Conservation (phyloP, 352 stramenopile species). For the Blastocystis sp. region DNA sequence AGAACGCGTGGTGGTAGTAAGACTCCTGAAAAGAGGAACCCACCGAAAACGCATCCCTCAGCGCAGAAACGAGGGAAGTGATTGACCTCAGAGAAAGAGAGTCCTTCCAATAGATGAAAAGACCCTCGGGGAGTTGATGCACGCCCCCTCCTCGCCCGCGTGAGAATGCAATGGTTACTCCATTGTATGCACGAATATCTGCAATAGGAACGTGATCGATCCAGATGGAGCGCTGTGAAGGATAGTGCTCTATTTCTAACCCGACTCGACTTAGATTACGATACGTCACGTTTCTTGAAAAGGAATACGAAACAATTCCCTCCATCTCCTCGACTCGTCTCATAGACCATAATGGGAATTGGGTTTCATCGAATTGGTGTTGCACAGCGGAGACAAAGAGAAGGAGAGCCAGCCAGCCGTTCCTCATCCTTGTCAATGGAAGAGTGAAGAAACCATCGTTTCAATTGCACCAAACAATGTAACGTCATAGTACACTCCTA, state of each 20-base stretch:
- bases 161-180: not conserved
- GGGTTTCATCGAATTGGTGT: not conserved
- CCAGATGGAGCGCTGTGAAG: not conserved
- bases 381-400: not conserved
- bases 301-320: too few relatives aligned
- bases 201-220: not conserved
- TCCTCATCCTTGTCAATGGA: not conserved
- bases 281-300: too few relatives aligned
- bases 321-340: not conserved
- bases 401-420: not conserved
- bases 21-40: not conserved
- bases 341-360: not conserved
- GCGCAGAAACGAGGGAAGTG: too few relatives aligned
- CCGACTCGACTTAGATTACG: too few relatives aligned
- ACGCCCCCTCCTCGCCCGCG: not conserved
- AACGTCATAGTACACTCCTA: too few relatives aligned
- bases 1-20: not conserved
- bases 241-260: too few relatives aligned
- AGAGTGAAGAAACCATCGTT: not conserved
- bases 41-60: too few relatives aligned
- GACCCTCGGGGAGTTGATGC: not conserved
- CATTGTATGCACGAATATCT: not conserved
- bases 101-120: not conserved
- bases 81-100: too few relatives aligned
- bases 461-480: not conserved